Evolutionary conservation across 2,329 filamentous ascomycete genomes (phyloP), one percentile per base, ranked within the genome.

Genomic region (Plenodomus biglobosus): DNA sequence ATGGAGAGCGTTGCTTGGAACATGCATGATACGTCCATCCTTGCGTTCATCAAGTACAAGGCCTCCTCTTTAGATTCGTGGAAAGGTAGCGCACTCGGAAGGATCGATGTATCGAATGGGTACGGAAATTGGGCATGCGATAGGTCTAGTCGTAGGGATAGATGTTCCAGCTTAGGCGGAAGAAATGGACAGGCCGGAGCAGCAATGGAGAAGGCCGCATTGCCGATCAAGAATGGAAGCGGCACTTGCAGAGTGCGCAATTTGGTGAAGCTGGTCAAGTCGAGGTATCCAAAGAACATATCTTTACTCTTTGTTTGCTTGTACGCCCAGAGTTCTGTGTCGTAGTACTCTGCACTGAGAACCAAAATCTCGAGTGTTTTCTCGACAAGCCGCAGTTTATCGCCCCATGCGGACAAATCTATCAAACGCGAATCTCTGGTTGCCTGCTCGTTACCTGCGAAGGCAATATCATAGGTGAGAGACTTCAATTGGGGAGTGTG

Each of bases 11-110:
- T 54, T 4, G 58, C 50, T 27, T 62, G 54, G 18, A 59, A 64
- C 24, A 59, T 56, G 32, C 61, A 63, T 1, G 59, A 59, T 3
- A 62, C 40, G 36, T 68, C 63, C 62, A 65, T 68, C 16, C 61
- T 52, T 13, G 62, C 64, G 4, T 50, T 55, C 38, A 51, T 50
- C 0, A 42, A 10, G 18, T 46, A 48, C 10, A 51, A 48, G 8
- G 50, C 55, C 24, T 64, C 54, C 1, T 46, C 47, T 43, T 53
- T 43, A 3, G 59, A 53, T 13, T 62, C 53, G 16, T 52, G 40
- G 30, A 56, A 56, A 2, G 59, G 57, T 3, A 61, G 43, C 1
- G 44, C 46, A 30, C 38, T 40, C 2, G 55, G 38, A 15, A 66
- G 39, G 5, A 58, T 54, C 0, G 59, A 62, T 2, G 48, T 43